Percentiles rank a stretch among this genome's conserved stretches.
Evolutionary conservation across 176 grass and related monocot genomes (phyloP).

Genomic region (Panicum miliaceum): DNA sequence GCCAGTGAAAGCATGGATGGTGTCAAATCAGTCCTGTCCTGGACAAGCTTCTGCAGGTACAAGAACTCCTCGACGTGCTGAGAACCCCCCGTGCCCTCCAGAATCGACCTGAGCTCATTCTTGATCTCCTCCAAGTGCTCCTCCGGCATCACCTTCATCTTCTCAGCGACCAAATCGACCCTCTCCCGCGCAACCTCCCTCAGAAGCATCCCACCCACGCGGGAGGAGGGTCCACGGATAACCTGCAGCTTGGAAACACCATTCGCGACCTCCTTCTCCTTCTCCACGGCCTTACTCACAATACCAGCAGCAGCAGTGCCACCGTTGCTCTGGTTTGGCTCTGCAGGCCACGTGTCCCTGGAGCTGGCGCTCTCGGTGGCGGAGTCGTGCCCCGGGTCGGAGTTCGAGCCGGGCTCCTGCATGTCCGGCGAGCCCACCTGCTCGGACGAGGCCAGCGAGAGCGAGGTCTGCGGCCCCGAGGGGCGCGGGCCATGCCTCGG

Average conservation of each 20-base stretch:
- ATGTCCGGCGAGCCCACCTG: conserved; percentile 78
- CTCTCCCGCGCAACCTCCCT: conserved; percentile 84
- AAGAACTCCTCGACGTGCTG: conserved; percentile 92
- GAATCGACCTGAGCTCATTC: conserved; percentile 76
- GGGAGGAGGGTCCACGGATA: conserved; percentile 53
- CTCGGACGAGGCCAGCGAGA: conserved; percentile 85
- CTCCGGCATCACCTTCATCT: conserved; percentile 80
- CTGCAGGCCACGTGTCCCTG: conserved; percentile 80
- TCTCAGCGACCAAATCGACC: conserved; percentile 75
- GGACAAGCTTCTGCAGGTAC: conserved; percentile 88
- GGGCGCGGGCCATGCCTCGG: conserved; percentile 53
- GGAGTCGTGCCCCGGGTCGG: conserved; percentile 78
- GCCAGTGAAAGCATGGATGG: conserved; percentile 63
- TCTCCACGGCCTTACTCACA: conserved; percentile 54
- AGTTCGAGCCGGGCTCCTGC: conserved; percentile 85
- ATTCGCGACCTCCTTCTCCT: conserved; percentile 70
- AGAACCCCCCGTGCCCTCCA: conserved; percentile 85
- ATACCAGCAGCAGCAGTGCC: not conserved
- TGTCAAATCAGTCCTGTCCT: conserved; percentile 77
- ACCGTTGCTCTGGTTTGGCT: conserved; percentile 62
- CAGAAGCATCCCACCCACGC: conserved; percentile 53
- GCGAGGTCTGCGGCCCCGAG: conserved; percentile 72
- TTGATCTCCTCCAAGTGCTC: conserved; percentile 83
- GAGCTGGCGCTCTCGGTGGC: conserved; percentile 94
- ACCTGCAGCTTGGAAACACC: conserved; percentile 61